A percentile compares a stretch with the other conserved stretches of the same genome.
Conservation (phyloP, 805 yeast species). For the Groenewaldozyma tartarivorans region DNA sequence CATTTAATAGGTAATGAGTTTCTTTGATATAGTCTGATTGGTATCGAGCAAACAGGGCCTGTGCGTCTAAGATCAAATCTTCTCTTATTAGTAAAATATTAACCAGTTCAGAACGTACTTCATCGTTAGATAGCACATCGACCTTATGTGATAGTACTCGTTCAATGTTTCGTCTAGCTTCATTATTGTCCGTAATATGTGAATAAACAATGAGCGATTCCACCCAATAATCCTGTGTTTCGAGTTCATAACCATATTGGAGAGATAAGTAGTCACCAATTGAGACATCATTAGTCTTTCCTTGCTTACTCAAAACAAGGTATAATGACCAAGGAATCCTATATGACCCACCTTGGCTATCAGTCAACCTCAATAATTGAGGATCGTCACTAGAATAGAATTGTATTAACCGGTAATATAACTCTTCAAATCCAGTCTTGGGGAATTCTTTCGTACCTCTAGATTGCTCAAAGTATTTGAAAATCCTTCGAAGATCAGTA, state of each 20-base stretch:
- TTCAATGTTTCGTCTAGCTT: conserved; percentile 34
- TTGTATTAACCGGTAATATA: conserved; percentile 11
- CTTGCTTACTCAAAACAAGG: conserved; percentile 29
- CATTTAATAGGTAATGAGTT: conserved; percentile 50
- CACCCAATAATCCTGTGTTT: conserved; percentile 37
- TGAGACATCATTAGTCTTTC: conserved; percentile 11
- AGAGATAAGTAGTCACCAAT: conserved; percentile 33
- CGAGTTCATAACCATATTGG: conserved; percentile 44
- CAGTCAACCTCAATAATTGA: conserved; percentile 7
- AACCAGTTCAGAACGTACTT: conserved; percentile 11
- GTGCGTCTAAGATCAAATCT: conserved; percentile 8
- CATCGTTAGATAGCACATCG: conserved; percentile 6
- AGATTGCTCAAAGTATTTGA: conserved; percentile 52
- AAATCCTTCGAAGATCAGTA: too few relatives aligned
- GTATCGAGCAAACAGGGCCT: conserved; percentile 47
- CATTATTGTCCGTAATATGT: conserved; percentile 42
- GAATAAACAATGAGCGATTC: conserved; percentile 57
- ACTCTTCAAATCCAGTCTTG: conserved; percentile 1
- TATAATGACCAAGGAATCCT: conserved; percentile 39
- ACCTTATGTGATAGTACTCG: conserved; percentile 20
- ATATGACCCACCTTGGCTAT: neutral
- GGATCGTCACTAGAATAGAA: conserved; percentile 11
- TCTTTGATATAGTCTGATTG: conserved; percentile 48
- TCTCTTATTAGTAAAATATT: neutral
- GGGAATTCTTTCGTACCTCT: neutral